Conservation (phyloP, 495 filamentous ascomycete genomes). For the Penicillium odoratum region DNA sequence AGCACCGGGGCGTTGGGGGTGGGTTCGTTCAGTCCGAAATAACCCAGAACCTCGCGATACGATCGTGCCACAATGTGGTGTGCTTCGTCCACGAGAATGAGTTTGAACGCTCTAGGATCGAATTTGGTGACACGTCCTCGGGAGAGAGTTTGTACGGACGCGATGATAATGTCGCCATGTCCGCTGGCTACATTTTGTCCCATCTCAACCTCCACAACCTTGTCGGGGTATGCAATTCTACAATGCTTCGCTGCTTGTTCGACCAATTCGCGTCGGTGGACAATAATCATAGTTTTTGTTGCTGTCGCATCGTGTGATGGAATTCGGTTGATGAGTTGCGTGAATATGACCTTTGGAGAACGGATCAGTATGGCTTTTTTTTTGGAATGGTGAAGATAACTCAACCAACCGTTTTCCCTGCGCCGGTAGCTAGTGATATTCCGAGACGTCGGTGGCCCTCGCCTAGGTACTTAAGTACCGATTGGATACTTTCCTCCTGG, state of each 20-base stretch:
- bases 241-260: conserved; percentile 92
- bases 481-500: conserved; percentile 87
- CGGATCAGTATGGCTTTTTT: conserved; percentile 4
- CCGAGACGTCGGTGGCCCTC: conserved; percentile 80
- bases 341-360: conserved; percentile 78
- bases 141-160: conserved; percentile 79
- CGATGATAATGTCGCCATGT: conserved; percentile 86
- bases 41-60: conserved; percentile 68
- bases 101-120: conserved; percentile 77
- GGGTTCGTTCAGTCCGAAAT: conserved; percentile 69
- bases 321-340: conserved; percentile 84
- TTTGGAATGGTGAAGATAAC: background rate
- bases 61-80: conserved; percentile 89
- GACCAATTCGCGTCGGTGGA: conserved; percentile 90
- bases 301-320: conserved; percentile 54
- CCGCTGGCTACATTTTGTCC: conserved; percentile 71
- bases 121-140: conserved; percentile 76
- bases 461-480: conserved; percentile 70
- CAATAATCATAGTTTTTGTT: conserved; percentile 84
- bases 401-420: conserved; percentile 79
- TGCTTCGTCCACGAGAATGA: conserved; percentile 95
- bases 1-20: conserved; percentile 60
- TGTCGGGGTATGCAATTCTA: conserved; percentile 71
- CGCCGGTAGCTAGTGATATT: conserved; percentile 86
- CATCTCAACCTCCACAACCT: conserved; percentile 88